phyloP scores from a whole-genome alignment of 2,329 filamentous ascomycete species.

The Davidsoniella eucalypti region DNA sequence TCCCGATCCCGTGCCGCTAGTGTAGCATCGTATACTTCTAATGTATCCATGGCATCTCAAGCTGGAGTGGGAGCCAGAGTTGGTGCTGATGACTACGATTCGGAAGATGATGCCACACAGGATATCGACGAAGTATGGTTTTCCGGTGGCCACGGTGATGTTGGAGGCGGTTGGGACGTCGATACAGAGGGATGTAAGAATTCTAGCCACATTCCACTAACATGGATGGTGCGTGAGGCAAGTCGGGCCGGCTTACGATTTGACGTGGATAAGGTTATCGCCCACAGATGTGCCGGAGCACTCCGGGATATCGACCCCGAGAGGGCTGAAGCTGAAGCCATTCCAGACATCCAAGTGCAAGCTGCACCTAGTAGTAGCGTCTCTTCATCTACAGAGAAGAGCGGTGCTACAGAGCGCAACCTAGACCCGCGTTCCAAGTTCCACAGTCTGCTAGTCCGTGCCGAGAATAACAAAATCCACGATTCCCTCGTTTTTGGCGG shows the following conservation, averaged over 20 bases:
- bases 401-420: not conserved
- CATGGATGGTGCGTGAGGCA: conserved; percentile 50
- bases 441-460: conserved; percentile 39
- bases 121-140: conserved; percentile 75
- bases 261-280: conserved; percentile 48
- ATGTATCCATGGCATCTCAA: not conserved
- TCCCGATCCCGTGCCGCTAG: conserved; percentile 16
- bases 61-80: not conserved
- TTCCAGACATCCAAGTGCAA: conserved; percentile 23
- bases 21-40: not conserved
- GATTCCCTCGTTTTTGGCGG: conserved; percentile 52
- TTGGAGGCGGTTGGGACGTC: conserved; percentile 57
- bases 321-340: conserved; percentile 4
- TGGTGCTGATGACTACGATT: conserved; percentile 22
- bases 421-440: conserved; percentile 24
- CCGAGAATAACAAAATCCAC: conserved; percentile 42
- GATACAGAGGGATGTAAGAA: conserved; percentile 37
- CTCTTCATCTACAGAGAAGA: conserved; percentile 3
- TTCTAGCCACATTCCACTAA: conserved; percentile 49
- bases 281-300: conserved; percentile 42
- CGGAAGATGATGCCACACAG: conserved; percentile 36
- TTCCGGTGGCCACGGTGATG: conserved; percentile 60
- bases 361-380: conserved; percentile 14
- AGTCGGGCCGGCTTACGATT: conserved; percentile 51
- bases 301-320: conserved; percentile 8